Evolutionary conservation across 164 flowering plant genomes (phyloP).

Genomic region (Magnolia sinica): DNA sequence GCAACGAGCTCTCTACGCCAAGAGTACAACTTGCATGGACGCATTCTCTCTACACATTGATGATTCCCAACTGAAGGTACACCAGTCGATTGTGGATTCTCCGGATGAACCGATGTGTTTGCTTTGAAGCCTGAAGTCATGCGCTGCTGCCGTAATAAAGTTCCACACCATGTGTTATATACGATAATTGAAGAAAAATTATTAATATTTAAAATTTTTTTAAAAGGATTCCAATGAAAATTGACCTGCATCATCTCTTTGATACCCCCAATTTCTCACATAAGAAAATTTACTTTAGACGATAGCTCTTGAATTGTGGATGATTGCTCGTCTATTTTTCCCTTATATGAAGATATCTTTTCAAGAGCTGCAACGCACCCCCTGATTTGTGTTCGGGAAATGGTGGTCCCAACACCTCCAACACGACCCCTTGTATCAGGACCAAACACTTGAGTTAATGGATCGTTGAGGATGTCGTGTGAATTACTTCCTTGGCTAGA

Average conservation of each 20-base stretch:
- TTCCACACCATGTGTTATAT: neutral
- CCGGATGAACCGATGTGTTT: neutral
- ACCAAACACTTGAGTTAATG: constrained; percentile 1
- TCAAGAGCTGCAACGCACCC: neutral
- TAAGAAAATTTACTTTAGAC: no score
- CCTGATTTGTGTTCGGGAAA: neutral
- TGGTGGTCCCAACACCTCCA: neutral
- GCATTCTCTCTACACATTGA: neutral
- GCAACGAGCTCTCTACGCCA: neutral
- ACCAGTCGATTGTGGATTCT: neutral
- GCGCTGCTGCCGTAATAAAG: neutral
- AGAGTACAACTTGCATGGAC: neutral
- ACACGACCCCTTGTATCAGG: neutral
- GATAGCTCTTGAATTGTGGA: no score
- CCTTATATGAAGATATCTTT: no score
- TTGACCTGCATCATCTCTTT: constrained; percentile 1
- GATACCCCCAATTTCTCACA: neutral
- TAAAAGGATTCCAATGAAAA: neutral
- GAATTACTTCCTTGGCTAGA: neutral
- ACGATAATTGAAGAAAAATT: neutral
- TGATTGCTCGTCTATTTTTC: no score
- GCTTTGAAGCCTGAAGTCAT: neutral
- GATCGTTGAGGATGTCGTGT: neutral
- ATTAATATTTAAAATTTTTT: neutral
- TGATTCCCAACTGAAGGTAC: neutral